Percentiles rank a stretch among this genome's conserved stretches.
phyloP scores from a whole-genome alignment of 1,284 basidiomycete species.

The Cutaneotrichosporon sp. region DNA sequence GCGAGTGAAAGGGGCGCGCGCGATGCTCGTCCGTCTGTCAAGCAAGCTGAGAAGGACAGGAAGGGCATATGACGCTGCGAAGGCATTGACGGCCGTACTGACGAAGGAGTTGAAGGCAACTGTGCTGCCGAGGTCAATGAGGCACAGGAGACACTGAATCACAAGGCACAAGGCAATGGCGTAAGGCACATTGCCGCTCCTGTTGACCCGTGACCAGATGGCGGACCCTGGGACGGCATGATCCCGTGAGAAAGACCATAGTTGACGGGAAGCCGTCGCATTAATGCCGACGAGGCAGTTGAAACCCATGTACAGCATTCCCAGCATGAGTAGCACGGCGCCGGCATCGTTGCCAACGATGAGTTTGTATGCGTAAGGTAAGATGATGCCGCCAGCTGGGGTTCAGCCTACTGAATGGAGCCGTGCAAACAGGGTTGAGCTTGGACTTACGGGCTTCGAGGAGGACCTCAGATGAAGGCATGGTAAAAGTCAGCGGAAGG shows the following conservation, averaged over 20 bases:
- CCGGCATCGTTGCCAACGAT: slow-evolving; percentile 13
- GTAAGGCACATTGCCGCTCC: slow-evolving; percentile 16
- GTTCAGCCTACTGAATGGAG: too few relatives aligned
- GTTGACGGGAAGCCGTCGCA: slow-evolving; percentile 14
- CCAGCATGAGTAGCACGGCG: slow-evolving; percentile 13
- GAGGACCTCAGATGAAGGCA: slow-evolving; percentile 13
- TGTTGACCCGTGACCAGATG: slow-evolving; percentile 14
- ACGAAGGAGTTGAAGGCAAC: slow-evolving; percentile 22
- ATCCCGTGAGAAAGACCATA: slow-evolving; percentile 20
- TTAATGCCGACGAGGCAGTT: slow-evolving; percentile 21
- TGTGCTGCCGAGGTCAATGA: slow-evolving; percentile 20
- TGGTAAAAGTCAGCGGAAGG: slow-evolving; percentile 16
- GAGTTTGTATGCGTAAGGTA: slow-evolving; percentile 15
- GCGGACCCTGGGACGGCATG: slow-evolving; percentile 16
- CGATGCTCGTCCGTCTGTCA: slow-evolving; percentile 7
- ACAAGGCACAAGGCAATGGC: slow-evolving; percentile 13
- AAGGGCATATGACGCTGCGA: slow-evolving; percentile 14
- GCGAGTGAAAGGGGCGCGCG: slow-evolving; percentile 6
- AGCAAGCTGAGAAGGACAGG: slow-evolving; percentile 15
- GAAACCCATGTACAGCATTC: slow-evolving; percentile 15
- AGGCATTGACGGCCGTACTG: slow-evolving; percentile 16
- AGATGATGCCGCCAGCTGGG: slow-evolving; percentile 11
- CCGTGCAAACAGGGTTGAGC: too few relatives aligned
- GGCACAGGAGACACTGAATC: slow-evolving; percentile 17
- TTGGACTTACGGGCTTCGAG: slow-evolving; percentile 16